Base-by-base conservation (phyloP, 179 eudicot species). In the Vitellaria paradoxa region DNA sequence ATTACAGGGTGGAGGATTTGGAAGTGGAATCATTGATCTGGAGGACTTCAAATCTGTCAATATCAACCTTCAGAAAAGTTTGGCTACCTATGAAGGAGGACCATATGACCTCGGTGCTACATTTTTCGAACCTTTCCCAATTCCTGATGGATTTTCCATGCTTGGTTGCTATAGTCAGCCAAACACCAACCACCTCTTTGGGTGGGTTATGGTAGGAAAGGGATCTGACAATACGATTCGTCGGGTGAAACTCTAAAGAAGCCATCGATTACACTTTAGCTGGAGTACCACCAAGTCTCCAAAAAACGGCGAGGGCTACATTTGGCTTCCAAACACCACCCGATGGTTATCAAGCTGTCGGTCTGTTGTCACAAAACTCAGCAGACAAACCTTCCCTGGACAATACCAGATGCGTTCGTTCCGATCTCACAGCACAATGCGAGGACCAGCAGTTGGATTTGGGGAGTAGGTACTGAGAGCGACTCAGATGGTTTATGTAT, bases 241-340 rank as follows among this genome's bases (percentile, higher is more conserved):
- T 74, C 80, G 6, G 76, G 76, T 21, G 80, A 78, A 11, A 61
- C 89, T 47, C 76, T 91, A 4, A 78, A 63, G 72, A 73, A 56
- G 65, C 97, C 97, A 40, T 68, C 60, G 95, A 92, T 73, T 92
- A 91, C 82, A 88, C 90, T 55, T 89, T 92, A 60, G 81, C 53
- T 90, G 90, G 90, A 84, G 81, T 30, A 30, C 37, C 40, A 30
- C 37, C 40, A 74, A 81, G 30, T 72, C 82, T 61, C 61, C 68
- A 30, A 72, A 81, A n/a, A 86, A 78, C 20, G 37, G 79, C 8
- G 63, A 77, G 71, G 91, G 84, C 26, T 91, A 89, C 78, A 77
- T 92, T 68, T 92, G 97, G 93, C 80, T 85, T 3, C 95, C 97
- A 30, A 30, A 83, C 70, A 11, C 88, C 97, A 37, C 84, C 82